Percentiles rank a stretch among this genome's conserved stretches.
phyloP scores from a whole-genome alignment of 768 basidiomycete genomes.

The Termitomyces sp. region DNA sequence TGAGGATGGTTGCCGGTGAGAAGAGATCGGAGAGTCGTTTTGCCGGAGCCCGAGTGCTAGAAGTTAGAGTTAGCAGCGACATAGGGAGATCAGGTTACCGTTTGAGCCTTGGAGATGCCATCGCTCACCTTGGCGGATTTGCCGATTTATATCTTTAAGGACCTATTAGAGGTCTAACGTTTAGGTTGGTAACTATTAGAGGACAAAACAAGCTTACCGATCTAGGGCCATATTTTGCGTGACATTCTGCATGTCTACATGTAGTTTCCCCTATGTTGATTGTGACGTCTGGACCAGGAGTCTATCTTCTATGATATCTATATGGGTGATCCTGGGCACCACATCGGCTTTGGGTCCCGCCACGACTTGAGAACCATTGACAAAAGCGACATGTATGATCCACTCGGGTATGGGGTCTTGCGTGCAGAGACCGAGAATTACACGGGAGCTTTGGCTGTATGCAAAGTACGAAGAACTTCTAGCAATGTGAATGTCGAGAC shows the following conservation, averaged over 20 bases:
- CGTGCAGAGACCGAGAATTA: constrained; percentile 45
- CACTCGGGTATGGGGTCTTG: constrained; percentile 75
- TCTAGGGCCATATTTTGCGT: constrained; percentile 67
- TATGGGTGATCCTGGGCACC: constrained; percentile 14
- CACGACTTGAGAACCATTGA: constrained; percentile 43
- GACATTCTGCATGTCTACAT: constrained; percentile 65
- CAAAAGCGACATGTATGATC: constrained; percentile 64
- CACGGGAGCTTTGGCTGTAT: constrained; percentile 17
- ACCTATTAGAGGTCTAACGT: constrained; percentile 46
- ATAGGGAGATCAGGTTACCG: constrained; percentile 39
- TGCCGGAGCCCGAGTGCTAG: constrained; percentile 70
- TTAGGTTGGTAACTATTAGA: background rate
- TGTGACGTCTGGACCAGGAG: background rate
- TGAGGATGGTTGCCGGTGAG: constrained; percentile 95
- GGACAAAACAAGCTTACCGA: constrained; percentile 34
- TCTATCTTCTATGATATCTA: background rate
- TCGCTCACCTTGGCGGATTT: constrained; percentile 73
- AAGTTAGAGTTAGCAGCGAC: background rate
- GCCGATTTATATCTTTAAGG: constrained; percentile 77
- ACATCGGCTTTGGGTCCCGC: constrained; percentile 51
- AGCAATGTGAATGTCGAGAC: constrained; percentile 60
- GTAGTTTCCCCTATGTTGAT: constrained; percentile 9
- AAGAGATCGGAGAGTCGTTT: constrained; percentile 88
- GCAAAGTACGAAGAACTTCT: constrained; percentile 29
- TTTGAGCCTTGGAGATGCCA: constrained; percentile 93